These are phyloP conservation scores for Penicillium capsulatum DNA, from an alignment of 2,329 filamentous ascomycete species.

Conservation along the genomic window DNA sequence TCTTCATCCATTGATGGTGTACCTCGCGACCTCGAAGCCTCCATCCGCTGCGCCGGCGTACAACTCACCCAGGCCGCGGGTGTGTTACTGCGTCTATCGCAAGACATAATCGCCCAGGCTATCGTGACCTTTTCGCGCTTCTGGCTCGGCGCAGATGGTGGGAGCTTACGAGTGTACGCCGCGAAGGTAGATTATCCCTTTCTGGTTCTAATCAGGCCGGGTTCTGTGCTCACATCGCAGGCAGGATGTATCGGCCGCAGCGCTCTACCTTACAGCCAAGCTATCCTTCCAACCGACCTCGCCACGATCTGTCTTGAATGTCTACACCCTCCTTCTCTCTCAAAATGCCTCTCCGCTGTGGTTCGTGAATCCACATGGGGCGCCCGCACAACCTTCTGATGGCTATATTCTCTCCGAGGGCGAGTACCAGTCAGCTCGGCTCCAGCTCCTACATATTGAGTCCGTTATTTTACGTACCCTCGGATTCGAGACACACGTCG, in stretches of 20 bases:
- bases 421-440: slow-evolving; percentile 62
- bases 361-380: slow-evolving; percentile 34
- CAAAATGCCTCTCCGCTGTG: slow-evolving; percentile 52
- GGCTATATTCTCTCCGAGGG: slow-evolving; percentile 70
- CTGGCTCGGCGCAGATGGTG: slow-evolving; percentile 58
- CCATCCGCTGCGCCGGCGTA: slow-evolving; percentile 43
- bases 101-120: slow-evolving; percentile 80
- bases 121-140: slow-evolving; percentile 78
- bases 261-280: slow-evolving; percentile 77
- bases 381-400: slow-evolving; percentile 34
- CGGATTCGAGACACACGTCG: slow-evolving; percentile 78
- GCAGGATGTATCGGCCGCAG: slow-evolving; percentile 76
- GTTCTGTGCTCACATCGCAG: not conserved
- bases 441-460: slow-evolving; percentile 68
- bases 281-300: slow-evolving; percentile 71
- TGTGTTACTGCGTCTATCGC: slow-evolving; percentile 75
- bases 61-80: slow-evolving; percentile 48
- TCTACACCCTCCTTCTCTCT: slow-evolving; percentile 76
- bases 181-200: slow-evolving; percentile 37
- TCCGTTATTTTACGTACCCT: slow-evolving; percentile 69
- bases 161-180: slow-evolving; percentile 42
- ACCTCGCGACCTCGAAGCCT: slow-evolving; percentile 40
- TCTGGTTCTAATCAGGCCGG: not conserved
- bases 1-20: slow-evolving; percentile 44
- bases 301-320: slow-evolving; percentile 74